Evolutionary conservation across 148 eudicot species (phyloP), one percentile per base, ranked within the genome.

Genomic region (Camellia lanceoleosa): DNA sequence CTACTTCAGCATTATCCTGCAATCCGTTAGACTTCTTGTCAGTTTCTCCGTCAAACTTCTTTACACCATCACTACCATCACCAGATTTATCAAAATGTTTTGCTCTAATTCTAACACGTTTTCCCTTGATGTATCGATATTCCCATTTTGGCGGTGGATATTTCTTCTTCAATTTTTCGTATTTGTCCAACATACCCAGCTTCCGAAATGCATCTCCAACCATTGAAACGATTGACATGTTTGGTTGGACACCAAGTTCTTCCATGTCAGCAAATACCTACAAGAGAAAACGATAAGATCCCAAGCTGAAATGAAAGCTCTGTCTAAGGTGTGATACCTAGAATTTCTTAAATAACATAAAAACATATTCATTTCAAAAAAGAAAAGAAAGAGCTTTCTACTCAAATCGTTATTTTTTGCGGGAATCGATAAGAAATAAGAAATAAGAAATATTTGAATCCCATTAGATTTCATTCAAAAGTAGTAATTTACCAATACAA

Each of bases 191-290:
- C 98, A 88, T 95, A 23, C 88, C 93, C 51, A 93, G 90, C 87
- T 93, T 90, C 81, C 78, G 81, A 80, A 95, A 93, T 59, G 87
- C 92, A 76, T 89, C 90, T 73, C 98, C 98, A 60, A 95, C 90
- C 86, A 84, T 95, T 49, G 86, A 77, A 73, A 93, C 91, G 12
- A 95, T 86, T 71, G 91, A 56, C 77, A 71, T 64, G 49, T 90
- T 95, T 14, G 94, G 97, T 44, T 91, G 86, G n/a, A 88, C 82
- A 68, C 98, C 93, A 43, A 95, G 92, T 82, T 95, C 97, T 84
- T 95, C 98, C 98, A 93, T 95, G 87, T 95, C 98, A 66, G 97
- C 98, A 83, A 94, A 92, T 78, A 83, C 74, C 96, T 92, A 65
- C 74, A 83, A 61, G 49, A 46, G 66, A 70, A 47, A n/a, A 15